A percentile compares a stretch with the other conserved stretches of the same genome.
Evolutionary conservation across 345 rosid species (phyloP).

Genomic region (Eucalyptus sideroxylon): DNA sequence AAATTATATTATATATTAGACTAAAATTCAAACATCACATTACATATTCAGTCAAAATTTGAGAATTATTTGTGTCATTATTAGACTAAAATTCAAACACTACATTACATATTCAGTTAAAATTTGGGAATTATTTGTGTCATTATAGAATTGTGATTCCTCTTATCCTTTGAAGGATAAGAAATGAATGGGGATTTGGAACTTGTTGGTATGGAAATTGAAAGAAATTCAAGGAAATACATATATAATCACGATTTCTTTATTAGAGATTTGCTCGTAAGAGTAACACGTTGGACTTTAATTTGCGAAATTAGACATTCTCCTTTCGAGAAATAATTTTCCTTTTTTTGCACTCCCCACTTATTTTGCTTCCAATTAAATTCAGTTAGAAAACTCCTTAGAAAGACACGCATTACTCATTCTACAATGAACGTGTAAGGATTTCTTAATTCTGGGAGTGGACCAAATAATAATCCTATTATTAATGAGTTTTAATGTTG

Average conservation of each 20-base stretch:
- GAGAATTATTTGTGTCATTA: no score
- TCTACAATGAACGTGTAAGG: neutral
- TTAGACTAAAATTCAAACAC: no score
- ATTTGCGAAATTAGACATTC: neutral
- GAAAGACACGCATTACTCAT: neutral
- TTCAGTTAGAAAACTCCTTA: neutral
- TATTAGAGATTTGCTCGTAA: neutral
- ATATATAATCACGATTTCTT: neutral
- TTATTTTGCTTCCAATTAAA: neutral
- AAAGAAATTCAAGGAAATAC: neutral
- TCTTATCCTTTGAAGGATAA: rapidly evolving
- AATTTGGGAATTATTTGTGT: no score
- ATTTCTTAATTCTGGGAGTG: neutral
- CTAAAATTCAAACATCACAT: rapidly evolving
- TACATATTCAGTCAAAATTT: rapidly evolving
- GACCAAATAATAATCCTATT: neutral
- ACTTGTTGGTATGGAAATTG: neutral
- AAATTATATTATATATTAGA: no score
- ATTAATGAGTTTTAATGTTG: neutral
- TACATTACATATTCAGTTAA: rapidly evolving
- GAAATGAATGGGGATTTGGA: neutral
- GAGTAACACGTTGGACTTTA: neutral
- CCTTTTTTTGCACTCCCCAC: neutral
- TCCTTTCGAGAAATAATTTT: neutral
- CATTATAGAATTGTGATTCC: neutral